Evolutionary conservation across 2,329 filamentous ascomycete species (phyloP).

Genomic region (Paramyrothecium sp.): DNA sequence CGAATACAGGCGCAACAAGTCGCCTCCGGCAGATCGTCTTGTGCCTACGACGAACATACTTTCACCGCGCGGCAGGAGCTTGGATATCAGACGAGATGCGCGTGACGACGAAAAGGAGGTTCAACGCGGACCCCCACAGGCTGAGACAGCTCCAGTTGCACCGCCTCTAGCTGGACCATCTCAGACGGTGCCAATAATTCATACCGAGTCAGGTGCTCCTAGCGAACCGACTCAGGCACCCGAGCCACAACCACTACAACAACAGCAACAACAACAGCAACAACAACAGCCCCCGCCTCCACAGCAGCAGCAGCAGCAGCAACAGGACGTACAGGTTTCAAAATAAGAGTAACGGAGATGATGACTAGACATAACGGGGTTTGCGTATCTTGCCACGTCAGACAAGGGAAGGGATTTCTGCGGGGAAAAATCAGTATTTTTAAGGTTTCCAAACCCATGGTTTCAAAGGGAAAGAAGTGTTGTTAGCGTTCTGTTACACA

Average conservation of each 20-base stretch:
- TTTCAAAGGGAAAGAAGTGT: too few relatives aligned
- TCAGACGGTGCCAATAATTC: background rate
- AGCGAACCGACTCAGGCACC: background rate
- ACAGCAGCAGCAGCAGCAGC: conserved; percentile 5
- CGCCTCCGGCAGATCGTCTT: conserved; percentile 43
- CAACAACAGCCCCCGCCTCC: conserved; percentile 3
- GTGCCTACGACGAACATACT: conserved; percentile 25
- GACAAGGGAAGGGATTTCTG: too few relatives aligned
- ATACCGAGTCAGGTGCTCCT: background rate
- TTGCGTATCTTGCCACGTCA: too few relatives aligned
- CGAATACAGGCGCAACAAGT: conserved; percentile 55
- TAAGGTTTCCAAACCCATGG: background rate
- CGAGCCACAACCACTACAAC: conserved; percentile 5
- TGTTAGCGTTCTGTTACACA: background rate
- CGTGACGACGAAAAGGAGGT: conserved; percentile 15
- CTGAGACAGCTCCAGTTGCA: conserved; percentile 8
- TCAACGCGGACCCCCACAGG: conserved; percentile 4
- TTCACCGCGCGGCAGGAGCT: conserved; percentile 42
- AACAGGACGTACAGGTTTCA: conserved; percentile 3
- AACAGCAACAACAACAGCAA: conserved; percentile 3
- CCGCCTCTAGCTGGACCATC: background rate
- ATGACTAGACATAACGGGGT: background rate
- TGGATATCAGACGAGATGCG: conserved; percentile 43
- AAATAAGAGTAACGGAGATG: conserved; percentile 8
- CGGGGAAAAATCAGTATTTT: too few relatives aligned